Evolutionary conservation across 805 yeast species (phyloP).

Genomic region (Vanderwaltozyma yarrowii): DNA sequence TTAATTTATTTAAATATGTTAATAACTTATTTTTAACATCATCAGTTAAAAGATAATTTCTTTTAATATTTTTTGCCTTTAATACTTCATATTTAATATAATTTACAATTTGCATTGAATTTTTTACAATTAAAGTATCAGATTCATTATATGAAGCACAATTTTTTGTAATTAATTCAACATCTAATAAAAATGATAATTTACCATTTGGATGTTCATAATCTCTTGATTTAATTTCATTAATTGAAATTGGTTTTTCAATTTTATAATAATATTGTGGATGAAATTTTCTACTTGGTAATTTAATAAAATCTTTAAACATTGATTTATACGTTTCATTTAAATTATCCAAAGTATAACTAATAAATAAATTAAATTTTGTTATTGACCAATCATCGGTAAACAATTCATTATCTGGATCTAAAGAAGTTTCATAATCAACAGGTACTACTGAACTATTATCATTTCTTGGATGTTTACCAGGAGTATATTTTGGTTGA

Average conservation of each 20-base stretch:
- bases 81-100: constrained; percentile 44
- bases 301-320: constrained; percentile 47
- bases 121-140: constrained; percentile 52
- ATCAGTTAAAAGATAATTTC: constrained; percentile 23
- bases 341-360: constrained; percentile 23
- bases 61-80: constrained; percentile 28
- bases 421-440: constrained; percentile 21
- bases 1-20: constrained; percentile 15
- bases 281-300: constrained; percentile 65
- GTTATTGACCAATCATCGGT: constrained; percentile 27
- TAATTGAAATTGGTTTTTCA: constrained; percentile 54
- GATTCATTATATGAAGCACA: constrained; percentile 66
- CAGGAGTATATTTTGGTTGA: constrained; percentile 19
- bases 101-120: constrained; percentile 46
- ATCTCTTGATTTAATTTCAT: constrained; percentile 43
- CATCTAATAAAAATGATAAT: constrained; percentile 44
- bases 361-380: constrained; percentile 21
- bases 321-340: constrained; percentile 20
- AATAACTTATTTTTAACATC: constrained; percentile 16
- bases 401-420: constrained; percentile 25
- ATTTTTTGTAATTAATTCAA: constrained; percentile 57
- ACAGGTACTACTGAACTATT: constrained; percentile 10
- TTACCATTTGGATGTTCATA: constrained; percentile 25
- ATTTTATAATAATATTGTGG: constrained; percentile 72
- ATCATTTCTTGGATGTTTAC: constrained; percentile 25